phyloP scores from a whole-genome alignment of 208 protist genomes.

The Trypanosoma boissoni region DNA sequence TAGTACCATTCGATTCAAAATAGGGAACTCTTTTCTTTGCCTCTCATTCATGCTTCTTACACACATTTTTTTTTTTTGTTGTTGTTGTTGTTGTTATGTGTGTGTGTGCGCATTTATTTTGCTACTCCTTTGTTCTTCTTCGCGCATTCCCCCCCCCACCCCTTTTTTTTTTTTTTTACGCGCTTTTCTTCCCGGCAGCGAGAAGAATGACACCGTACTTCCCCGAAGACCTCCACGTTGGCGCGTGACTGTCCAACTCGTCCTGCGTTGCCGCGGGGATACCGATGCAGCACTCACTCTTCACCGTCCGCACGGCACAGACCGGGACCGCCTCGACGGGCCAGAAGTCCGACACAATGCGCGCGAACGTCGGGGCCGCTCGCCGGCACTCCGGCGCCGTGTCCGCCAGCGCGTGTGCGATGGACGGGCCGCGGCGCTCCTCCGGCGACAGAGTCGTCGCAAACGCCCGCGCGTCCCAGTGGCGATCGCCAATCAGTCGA shows the following conservation, averaged over 20 bases:
- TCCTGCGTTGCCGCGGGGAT: constrained; percentile 48
- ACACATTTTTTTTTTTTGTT: no score
- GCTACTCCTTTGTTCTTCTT: constrained; percentile 1
- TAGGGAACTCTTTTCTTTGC: no score
- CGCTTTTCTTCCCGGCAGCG: constrained; percentile 12
- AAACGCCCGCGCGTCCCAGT: constrained; percentile 74
- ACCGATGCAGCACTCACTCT: constrained; percentile 83
- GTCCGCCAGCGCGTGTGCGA: constrained; percentile 24
- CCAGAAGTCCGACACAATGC: constrained; percentile 72
- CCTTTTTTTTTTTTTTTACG: background rate
- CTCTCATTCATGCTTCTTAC: no score
- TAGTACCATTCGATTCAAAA: no score
- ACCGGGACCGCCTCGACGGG: constrained; percentile 66
- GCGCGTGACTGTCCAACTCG: constrained; percentile 34
- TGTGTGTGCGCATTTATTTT: no score
- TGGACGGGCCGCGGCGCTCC: constrained; percentile 14
- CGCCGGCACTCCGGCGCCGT: constrained; percentile 7
- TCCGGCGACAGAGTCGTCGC: constrained; percentile 33
- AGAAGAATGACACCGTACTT: constrained; percentile 83
- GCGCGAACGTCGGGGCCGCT: constrained; percentile 43
- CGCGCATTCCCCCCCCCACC: background rate
- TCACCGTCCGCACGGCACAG: constrained; percentile 80
- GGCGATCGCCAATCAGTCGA: constrained; percentile 84
- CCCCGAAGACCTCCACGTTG: constrained; percentile 67
- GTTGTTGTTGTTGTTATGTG: no score